Evolutionary conservation across 352 stramenopile species (phyloP), one percentile per base, ranked within the genome.

Genomic region (Phytophthora syringae): DNA sequence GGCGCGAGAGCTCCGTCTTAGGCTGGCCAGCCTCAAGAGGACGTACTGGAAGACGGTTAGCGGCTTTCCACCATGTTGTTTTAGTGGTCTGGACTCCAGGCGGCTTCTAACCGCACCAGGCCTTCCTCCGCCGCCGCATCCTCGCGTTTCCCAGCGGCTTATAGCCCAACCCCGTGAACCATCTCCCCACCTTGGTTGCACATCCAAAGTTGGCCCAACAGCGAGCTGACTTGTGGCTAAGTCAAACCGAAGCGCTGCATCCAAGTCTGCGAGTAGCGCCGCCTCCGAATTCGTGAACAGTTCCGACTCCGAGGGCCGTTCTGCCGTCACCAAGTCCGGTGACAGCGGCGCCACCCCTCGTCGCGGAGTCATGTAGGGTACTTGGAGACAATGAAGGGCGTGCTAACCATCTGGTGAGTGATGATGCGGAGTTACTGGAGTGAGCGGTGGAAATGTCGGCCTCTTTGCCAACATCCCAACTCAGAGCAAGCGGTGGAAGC

Each of bases 1-100:
- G 36, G 25, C 43, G 56, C 18, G 10, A 27, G 12, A 64, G 54
- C 56, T 74, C n/a, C 12, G 60, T 39, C 52, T 63, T 64, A n/a
- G 36, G 2, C n/a, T 52, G 34, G 55, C 39, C 7, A 76, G 39
- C 28, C 56, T 74, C 21, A 60, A 60, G 45, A 21, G 45, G 20
- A 50, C 44, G 24, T 60, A 62, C 20, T 28, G 39, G 10, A 58
- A 70, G 45, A 22, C 13, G n/a, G 21, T 65, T 28, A 62, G 20
- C 18, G 27, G 6, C 27, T 55, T 55, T 20, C 49, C n/a, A 11
- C 48, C 25, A 16, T 54, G 48, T 12, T 25, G 43, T 20, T 53
- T 54, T 42, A 32, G 28, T 9, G n/a, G 28, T 6, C 12, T 32
- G 18, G 9, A 28, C 27, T 43, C 27, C 2, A 30, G 28, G 34